A percentile compares a stretch with the other conserved stretches of the same genome.
Evolutionary conservation across 2,329 filamentous ascomycete genomes (phyloP).

Genomic region (Cladosporium sp.): DNA sequence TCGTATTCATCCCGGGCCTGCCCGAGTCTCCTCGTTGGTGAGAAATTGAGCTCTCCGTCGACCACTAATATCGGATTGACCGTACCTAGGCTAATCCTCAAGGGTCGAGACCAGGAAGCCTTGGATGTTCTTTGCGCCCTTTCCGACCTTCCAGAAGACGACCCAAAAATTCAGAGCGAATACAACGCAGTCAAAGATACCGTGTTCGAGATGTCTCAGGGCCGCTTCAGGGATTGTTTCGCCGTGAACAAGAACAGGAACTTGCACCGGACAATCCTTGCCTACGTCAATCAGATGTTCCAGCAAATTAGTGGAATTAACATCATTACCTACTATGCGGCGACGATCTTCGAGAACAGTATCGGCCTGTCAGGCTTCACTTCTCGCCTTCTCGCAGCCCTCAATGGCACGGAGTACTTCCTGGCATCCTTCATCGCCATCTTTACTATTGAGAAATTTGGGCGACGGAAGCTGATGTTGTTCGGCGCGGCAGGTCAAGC

Average conservation of each 20-base stretch:
- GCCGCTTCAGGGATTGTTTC: conserved; percentile 26
- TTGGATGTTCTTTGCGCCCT: conserved; percentile 42
- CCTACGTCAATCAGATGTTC: conserved; percentile 32
- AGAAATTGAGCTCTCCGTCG: conserved; percentile 17
- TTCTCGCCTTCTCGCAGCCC: conserved; percentile 45
- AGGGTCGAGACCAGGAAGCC: conserved; percentile 49
- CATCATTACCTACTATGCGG: conserved; percentile 30
- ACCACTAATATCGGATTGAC: conserved; percentile 39
- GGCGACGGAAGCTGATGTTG: conserved; percentile 63
- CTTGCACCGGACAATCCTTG: conserved; percentile 29
- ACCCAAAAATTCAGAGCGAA: conserved; percentile 40
- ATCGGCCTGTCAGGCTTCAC: conserved; percentile 47
- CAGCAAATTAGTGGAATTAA: conserved; percentile 31
- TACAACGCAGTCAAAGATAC: conserved; percentile 49
- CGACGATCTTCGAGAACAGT: conserved; percentile 46
- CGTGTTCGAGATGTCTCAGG: conserved; percentile 39
- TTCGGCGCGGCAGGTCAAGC: conserved; percentile 53
- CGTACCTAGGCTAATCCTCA: conserved; percentile 47
- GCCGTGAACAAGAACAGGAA: conserved; percentile 29
- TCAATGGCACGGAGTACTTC: conserved; percentile 51
- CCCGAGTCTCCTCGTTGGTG: conserved; percentile 54
- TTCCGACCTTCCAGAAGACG: conserved; percentile 41
- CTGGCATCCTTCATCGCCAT: conserved; percentile 43
- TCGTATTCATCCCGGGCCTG: conserved; percentile 42
- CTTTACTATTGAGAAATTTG: conserved; percentile 45